phyloP scores from a whole-genome alignment of 441 rosid species.

The Pelargonium australe region DNA sequence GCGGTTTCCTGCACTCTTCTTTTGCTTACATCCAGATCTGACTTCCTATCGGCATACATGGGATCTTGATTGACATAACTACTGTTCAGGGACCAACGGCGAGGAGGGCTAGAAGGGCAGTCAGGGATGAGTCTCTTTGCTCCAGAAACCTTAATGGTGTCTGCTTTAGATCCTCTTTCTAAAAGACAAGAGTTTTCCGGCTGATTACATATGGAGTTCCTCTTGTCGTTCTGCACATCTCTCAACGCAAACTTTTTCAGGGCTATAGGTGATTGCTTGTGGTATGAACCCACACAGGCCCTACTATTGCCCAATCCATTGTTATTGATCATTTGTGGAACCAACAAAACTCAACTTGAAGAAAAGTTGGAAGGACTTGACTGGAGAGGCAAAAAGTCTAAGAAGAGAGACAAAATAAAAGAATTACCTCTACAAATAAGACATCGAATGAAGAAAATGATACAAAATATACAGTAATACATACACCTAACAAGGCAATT shows the following conservation, averaged over 20 bases:
- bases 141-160: constrained; percentile 6
- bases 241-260: constrained; percentile 4
- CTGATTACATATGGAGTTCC: not conserved
- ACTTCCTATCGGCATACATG: not conserved
- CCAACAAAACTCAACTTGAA: not conserved
- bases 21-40: not conserved
- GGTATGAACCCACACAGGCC: not conserved
- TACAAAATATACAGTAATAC: not conserved
- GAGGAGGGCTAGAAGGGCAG: constrained; percentile 9
- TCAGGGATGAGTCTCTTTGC: constrained; percentile 8
- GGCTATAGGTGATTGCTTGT: constrained; percentile 8
- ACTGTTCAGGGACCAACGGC: not conserved
- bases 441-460: not conserved
- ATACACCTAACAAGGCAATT: not conserved
- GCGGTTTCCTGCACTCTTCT: constrained; percentile 1
- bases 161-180: constrained; percentile 7
- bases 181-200: constrained; percentile 2
- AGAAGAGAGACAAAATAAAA: not conserved
- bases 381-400: constrained; percentile 4
- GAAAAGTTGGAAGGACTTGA: not conserved
- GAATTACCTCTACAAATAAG: not conserved
- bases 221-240: constrained; percentile 9
- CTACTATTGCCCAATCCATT: constrained; percentile 2
- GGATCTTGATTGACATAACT: not conserved
- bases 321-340: constrained; percentile 7